Base-by-base conservation (phyloP, 75 land plant species). In the Sequoia sempervirens region DNA sequence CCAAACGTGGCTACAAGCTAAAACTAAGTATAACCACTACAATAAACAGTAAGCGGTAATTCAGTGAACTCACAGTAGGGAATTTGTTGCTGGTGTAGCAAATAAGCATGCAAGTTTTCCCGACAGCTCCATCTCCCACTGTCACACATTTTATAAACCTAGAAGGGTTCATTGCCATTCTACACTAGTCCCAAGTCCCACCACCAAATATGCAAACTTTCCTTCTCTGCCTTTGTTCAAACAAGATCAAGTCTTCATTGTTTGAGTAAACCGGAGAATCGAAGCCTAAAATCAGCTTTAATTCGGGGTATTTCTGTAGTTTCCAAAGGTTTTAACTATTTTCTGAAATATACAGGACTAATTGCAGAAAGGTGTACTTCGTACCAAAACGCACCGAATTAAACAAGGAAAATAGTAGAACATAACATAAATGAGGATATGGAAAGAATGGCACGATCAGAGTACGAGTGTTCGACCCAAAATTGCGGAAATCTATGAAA, bases 11-110 rank as follows among this genome's bases (percentile, higher is more conserved):
- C 36, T 32, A 15, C 75, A 74, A 74, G 18, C 38, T 36, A 32
- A 36, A 74, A 32, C 75, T 38, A 74, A 75, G 18, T 75, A 23
- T 2, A 75, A 38, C 20, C 38, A 5, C 43, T 75, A 40, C 18
- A 74, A 36, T 17, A 36, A 40, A 75, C 45, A 18, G 37, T 32
- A 30, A 32, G 12, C 0, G 13, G 36, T 32, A 30, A 30, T 30
- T 30, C 7, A 2, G 34, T 11, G 43, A 68, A 84, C 86, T 79
- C 75, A 87, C 88, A 74, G 88, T 87, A 30, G 88, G 88, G 81
- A 86, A 88, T 64, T 89, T 88, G 81, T 88, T 88, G 80, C 87
- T 87, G 83, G 91, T 90, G 83, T 90, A 90, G 45, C 91, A 90
- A 45, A 90, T 90, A 38, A 88, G 89, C 89, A 88, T 88, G 82